Evolutionary conservation across 2,329 filamentous ascomycete genomes (phyloP).

Genomic region (Botryotinia calthae): DNA sequence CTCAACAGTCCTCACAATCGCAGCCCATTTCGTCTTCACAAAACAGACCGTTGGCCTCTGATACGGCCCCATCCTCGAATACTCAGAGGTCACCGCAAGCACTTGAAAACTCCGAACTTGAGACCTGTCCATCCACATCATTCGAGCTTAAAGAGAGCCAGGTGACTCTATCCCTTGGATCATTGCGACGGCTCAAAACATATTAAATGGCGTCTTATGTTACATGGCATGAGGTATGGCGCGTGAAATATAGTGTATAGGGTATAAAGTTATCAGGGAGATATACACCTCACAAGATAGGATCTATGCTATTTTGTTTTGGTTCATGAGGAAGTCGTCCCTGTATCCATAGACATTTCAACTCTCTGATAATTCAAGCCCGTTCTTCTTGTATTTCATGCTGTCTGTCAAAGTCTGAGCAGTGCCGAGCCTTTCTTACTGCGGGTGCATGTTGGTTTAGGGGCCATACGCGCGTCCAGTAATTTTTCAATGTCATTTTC

Average conservation of each 20-base stretch:
- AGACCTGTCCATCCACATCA: neutral
- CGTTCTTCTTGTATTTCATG: neutral
- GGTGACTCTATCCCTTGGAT: neutral
- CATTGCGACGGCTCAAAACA: neutral
- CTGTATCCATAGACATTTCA: accelerated
- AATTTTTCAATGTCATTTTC: neutral
- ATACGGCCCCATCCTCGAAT: neutral
- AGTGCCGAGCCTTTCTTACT: neutral
- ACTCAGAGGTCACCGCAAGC: too few species aligned
- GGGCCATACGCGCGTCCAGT: neutral
- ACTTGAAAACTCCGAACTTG: neutral
- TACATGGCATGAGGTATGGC: neutral
- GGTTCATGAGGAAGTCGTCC: neutral
- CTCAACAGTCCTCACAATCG: neutral
- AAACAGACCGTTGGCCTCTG: neutral
- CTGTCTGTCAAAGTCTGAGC: neutral
- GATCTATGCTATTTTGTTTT: neutral
- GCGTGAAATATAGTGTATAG: neutral
- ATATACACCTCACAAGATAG: neutral
- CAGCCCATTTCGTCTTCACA: neutral
- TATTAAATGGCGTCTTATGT: neutral
- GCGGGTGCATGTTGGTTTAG: neutral
- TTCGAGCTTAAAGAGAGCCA: neutral
- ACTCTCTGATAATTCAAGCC: neutral
- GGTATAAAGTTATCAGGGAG: neutral